Conservation (phyloP, 139 green algal species). For the Picochlorum sp. region DNA sequence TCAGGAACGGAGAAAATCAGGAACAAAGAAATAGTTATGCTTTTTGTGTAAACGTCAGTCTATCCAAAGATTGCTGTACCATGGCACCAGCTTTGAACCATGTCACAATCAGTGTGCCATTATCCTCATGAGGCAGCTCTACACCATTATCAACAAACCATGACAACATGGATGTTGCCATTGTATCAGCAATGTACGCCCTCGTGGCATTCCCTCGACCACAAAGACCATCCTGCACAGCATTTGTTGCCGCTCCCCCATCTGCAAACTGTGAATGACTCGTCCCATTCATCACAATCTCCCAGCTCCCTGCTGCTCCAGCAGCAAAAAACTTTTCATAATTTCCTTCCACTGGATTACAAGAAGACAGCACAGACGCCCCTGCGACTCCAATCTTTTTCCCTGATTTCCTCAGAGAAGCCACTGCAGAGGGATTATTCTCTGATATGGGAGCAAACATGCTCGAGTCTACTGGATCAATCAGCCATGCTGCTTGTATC, state of each 20-base stretch:
- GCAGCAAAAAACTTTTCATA: constrained; percentile 22
- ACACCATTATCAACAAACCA: constrained; percentile 23
- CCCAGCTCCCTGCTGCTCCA: constrained; percentile 20
- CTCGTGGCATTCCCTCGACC: constrained; percentile 7
- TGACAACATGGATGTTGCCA: constrained; percentile 16
- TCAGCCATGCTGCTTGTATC: constrained; percentile 38
- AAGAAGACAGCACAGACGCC: constrained; percentile 26
- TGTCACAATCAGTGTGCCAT: neutral
- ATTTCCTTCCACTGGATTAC: constrained; percentile 43
- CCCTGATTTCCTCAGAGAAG: constrained; percentile 16
- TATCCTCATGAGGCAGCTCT: constrained; percentile 3
- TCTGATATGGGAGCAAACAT: constrained; percentile 22
- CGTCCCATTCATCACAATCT: constrained; percentile 15
- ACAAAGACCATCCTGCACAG: constrained; percentile 31
- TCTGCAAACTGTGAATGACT: constrained; percentile 38
- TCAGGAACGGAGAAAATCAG: no score
- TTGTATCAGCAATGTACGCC: constrained; percentile 3
- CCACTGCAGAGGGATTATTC: constrained; percentile 32
- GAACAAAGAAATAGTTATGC: no score
- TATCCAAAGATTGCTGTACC: no score
- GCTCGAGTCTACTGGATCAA: constrained; percentile 54
- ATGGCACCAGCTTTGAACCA: neutral
- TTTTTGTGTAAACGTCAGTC: no score
- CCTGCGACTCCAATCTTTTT: constrained; percentile 31
- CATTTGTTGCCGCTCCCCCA: constrained; percentile 29